phyloP scores from a whole-genome alignment of 257 asterid species.

The Solanum gracilifrons region DNA sequence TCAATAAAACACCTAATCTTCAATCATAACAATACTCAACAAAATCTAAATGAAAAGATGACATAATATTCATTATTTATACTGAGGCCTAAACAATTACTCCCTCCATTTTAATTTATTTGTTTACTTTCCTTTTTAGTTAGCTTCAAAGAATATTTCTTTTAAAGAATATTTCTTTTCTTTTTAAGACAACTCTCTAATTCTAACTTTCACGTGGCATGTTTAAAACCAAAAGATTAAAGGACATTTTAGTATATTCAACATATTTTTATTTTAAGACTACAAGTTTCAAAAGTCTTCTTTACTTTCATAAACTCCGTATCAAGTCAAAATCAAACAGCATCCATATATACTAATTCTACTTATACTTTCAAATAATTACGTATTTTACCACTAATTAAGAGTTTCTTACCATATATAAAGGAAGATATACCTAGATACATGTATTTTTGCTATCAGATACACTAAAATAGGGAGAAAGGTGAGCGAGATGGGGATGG shows the following conservation, averaged over 20 bases:
- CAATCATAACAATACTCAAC: neutral
- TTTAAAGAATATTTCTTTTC: neutral
- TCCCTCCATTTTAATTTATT: neutral
- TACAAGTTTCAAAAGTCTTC: neutral
- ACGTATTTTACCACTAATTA: neutral
- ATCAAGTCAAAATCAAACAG: neutral
- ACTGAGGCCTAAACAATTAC: neutral
- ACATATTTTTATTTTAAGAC: neutral
- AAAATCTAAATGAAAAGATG: neutral
- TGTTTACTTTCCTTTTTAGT: neutral
- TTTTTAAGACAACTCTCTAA: neutral
- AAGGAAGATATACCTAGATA: neutral
- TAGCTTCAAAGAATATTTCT: neutral
- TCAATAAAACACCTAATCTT: neutral
- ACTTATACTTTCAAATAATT: neutral
- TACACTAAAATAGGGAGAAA: too few species aligned
- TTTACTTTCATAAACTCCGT: neutral
- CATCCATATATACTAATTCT: neutral
- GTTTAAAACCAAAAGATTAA: neutral
- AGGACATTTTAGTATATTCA: neutral
- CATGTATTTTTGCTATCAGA: too few species aligned
- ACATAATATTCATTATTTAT: neutral
- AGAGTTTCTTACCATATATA: neutral
- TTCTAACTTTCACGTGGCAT: neutral
- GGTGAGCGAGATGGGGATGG: too few species aligned